Percentiles rank a stretch among this genome's conserved stretches.
These are phyloP conservation scores for Ganoderma sp. DNA, from an alignment of 1,284 basidiomycete species.

Conservation along the genomic window DNA sequence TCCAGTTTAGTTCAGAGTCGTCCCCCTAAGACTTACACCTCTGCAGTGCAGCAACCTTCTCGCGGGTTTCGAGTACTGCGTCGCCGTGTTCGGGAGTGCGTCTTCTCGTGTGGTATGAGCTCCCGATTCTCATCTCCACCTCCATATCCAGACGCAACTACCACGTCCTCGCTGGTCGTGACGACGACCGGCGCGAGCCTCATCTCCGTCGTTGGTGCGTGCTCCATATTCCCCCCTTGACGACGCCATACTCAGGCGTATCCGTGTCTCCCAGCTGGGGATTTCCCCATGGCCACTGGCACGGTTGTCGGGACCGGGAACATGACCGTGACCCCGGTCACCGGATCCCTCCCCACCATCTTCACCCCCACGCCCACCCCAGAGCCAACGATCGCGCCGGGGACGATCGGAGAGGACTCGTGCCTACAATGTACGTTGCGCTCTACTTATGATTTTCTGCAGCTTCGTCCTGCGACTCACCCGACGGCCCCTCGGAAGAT, in stretches of 20 bases:
- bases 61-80: neutral
- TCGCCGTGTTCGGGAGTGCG: neutral
- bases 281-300: neutral
- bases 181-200: neutral
- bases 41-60: neutral
- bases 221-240: neutral
- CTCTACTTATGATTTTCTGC: neutral
- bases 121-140: neutral
- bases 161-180: neutral
- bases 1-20: neutral
- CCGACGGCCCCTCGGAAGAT: neutral
- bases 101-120: neutral
- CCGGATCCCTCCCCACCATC: neutral
- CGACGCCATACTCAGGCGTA: neutral
- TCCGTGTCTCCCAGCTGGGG: neutral
- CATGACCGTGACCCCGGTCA: slow-evolving; percentile 1
- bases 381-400: neutral
- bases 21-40: neutral
- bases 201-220: neutral
- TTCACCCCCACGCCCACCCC: neutral
- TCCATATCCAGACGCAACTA: neutral
- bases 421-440: neutral
- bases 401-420: slow-evolving; percentile 2
- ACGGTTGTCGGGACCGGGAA: neutral
- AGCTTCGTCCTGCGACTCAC: neutral